Evolutionary conservation across 306 rosid genomes (phyloP).

Genomic region (Adenanthera pavonina): DNA sequence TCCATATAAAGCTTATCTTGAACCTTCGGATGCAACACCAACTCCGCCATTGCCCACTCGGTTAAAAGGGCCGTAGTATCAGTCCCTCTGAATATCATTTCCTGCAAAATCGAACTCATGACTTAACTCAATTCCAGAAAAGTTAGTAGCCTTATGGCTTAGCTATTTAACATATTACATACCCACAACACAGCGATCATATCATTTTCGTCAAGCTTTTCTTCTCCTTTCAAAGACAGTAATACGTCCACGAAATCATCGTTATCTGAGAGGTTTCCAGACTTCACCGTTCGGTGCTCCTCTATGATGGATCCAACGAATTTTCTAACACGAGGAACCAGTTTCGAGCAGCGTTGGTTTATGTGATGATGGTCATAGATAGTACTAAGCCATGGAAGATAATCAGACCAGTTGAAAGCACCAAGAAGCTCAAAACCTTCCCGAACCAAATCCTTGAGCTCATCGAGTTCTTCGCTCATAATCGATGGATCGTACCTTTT

Average conservation of each 20-base stretch:
- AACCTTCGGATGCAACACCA: slow-evolving; percentile 38
- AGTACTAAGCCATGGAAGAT: slow-evolving; percentile 54
- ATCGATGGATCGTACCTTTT: slow-evolving; percentile 37
- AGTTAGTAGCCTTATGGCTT: neutral
- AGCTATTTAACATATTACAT: neutral
- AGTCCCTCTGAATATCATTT: slow-evolving; percentile 68
- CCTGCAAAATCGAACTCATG: slow-evolving; percentile 32
- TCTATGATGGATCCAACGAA: slow-evolving; percentile 48
- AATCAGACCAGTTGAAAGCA: slow-evolving; percentile 60
- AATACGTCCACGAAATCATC: slow-evolving; percentile 63
- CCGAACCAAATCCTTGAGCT: slow-evolving; percentile 49
- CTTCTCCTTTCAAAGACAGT: slow-evolving; percentile 55
- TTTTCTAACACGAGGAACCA: slow-evolving; percentile 53
- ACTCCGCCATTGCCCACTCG: slow-evolving; percentile 70
- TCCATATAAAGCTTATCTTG: slow-evolving; percentile 50
- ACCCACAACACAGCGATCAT: slow-evolving; percentile 72
- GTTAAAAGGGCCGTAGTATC: slow-evolving; percentile 61
- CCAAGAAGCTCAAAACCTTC: slow-evolving; percentile 70
- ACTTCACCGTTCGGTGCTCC: slow-evolving; percentile 42
- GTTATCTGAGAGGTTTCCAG: slow-evolving; percentile 33
- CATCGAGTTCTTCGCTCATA: slow-evolving; percentile 23
- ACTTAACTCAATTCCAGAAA: neutral
- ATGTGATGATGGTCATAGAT: slow-evolving; percentile 52
- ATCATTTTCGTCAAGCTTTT: slow-evolving; percentile 55
- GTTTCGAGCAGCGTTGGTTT: slow-evolving; percentile 47